phyloP scores from a whole-genome alignment of 2,329 filamentous ascomycete genomes.

The Ampelomyces quisqualis region DNA sequence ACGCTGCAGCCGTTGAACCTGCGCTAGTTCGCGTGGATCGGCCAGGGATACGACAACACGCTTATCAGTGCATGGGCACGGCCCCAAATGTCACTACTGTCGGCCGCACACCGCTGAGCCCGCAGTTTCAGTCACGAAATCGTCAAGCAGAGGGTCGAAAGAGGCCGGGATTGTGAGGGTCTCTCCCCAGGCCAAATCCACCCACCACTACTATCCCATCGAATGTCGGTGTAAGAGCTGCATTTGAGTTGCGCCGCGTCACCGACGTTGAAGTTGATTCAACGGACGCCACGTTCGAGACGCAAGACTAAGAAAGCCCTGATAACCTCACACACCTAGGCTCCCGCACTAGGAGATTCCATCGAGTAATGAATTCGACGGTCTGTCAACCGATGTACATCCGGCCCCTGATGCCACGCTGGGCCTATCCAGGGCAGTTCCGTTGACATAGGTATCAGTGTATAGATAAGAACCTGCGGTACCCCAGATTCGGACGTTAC shows the following conservation, averaged over 20 bases:
- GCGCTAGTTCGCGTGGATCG: slow-evolving; percentile 31
- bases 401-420: slow-evolving; percentile 21
- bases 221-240: background rate
- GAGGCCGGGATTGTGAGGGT: too few species aligned
- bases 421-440: slow-evolving; percentile 15
- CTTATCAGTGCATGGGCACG: slow-evolving; percentile 26
- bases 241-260: slow-evolving; percentile 1
- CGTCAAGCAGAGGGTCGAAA: too few species aligned
- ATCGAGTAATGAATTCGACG: slow-evolving; percentile 38
- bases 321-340: slow-evolving; percentile 37
- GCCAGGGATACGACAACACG: slow-evolving; percentile 21
- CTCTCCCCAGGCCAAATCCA: too few species aligned
- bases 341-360: slow-evolving; percentile 23
- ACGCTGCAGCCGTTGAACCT: slow-evolving; percentile 26
- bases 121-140: too few species aligned
- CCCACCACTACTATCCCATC: too few species aligned
- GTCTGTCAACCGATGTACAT: slow-evolving; percentile 16
- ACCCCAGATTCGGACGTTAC: slow-evolving; percentile 39
- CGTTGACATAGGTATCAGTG: slow-evolving; percentile 13
- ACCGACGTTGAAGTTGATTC: slow-evolving; percentile 12
- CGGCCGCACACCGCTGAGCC: too few species aligned
- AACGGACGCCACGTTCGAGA: slow-evolving; percentile 18
- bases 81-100: background rate
- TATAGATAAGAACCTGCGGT: slow-evolving; percentile 38
- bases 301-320: slow-evolving; percentile 19